Conservation (phyloP, 176 grass and related monocot species). For the Thalia dealbata region DNA sequence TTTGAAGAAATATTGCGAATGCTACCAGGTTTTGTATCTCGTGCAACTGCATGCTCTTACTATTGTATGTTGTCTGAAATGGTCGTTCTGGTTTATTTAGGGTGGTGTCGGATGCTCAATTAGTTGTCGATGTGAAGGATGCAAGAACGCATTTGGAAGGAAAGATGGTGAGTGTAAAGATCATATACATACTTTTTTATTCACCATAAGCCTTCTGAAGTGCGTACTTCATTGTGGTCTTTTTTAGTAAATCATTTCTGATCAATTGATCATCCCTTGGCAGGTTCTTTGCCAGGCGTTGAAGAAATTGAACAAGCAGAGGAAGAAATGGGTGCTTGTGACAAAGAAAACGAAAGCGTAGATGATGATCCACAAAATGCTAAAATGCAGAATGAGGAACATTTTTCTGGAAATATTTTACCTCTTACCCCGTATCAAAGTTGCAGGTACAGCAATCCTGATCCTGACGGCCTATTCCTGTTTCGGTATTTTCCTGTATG, state of each 20-base stretch:
- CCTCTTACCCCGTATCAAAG: slow-evolving; percentile 63
- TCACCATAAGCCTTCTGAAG: too few relatives aligned
- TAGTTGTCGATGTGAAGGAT: slow-evolving; percentile 91
- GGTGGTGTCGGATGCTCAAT: slow-evolving; percentile 89
- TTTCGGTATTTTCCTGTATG: not conserved
- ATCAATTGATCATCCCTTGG: slow-evolving; percentile 25
- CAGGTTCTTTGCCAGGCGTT: slow-evolving; percentile 27
- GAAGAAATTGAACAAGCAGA: slow-evolving; percentile 55
- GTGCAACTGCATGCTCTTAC: not conserved
- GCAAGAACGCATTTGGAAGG: slow-evolving; percentile 89
- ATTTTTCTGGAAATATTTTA: slow-evolving; percentile 39
- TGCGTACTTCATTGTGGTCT: not conserved
- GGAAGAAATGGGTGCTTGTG: slow-evolving; percentile 33
- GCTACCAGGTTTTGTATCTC: slow-evolving; percentile 60
- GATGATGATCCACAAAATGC: slow-evolving; percentile 50
- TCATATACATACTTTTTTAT: too few relatives aligned
- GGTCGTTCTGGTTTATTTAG: slow-evolving; percentile 24
- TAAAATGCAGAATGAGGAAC: slow-evolving; percentile 35
- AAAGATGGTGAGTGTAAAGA: slow-evolving; percentile 66
- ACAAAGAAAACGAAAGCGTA: slow-evolving; percentile 43
- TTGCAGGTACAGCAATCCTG: slow-evolving; percentile 37
- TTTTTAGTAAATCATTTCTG: slow-evolving; percentile 16
- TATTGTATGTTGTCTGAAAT: slow-evolving; percentile 24
- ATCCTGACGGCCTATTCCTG: not conserved
- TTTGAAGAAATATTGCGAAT: slow-evolving; percentile 98